Percentiles rank a stretch among this genome's conserved stretches.
These are phyloP conservation scores for Coemansia guatemalensis DNA, from an alignment of 192 early-diverging fungal genomes.

Conservation along the genomic window DNA sequence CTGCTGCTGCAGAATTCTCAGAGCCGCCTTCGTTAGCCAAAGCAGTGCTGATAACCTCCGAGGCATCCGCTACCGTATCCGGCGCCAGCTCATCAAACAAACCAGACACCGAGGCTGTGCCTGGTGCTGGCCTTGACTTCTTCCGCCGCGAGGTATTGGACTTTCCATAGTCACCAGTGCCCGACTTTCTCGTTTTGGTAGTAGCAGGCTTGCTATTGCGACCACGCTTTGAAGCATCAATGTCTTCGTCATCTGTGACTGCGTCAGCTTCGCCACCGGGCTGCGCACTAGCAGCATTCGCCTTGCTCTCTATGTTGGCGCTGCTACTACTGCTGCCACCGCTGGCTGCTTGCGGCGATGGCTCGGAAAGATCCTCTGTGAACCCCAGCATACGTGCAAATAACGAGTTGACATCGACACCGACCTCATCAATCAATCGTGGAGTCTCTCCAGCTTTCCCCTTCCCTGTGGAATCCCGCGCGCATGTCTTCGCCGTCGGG, in stretches of 20 bases:
- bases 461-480: background rate
- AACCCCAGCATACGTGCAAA: conserved; percentile 55
- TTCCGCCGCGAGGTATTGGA: conserved; percentile 23
- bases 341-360: conserved; percentile 1
- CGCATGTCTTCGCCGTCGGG: background rate
- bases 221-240: conserved; percentile 9
- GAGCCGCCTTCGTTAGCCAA: conserved; percentile 13
- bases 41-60: conserved; percentile 36
- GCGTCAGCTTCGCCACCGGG: conserved; percentile 1
- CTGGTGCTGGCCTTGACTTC: conserved; percentile 18
- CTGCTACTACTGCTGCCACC: conserved; percentile 3
- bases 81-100: conserved; percentile 35
- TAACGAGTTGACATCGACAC: conserved; percentile 42
- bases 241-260: conserved; percentile 7
- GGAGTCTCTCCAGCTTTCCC: background rate
- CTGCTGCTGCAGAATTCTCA: background rate
- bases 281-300: background rate
- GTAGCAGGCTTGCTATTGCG: background rate
- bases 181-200: conserved; percentile 1
- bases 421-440: conserved; percentile 30
- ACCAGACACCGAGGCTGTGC: conserved; percentile 7
- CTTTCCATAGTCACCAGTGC: conserved; percentile 10
- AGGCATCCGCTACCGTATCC: conserved; percentile 19
- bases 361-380: conserved; percentile 36
- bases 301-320: background rate